phyloP scores from a whole-genome alignment of 2,329 filamentous ascomycete genomes.

The Pseudogymnoascus sp. region DNA sequence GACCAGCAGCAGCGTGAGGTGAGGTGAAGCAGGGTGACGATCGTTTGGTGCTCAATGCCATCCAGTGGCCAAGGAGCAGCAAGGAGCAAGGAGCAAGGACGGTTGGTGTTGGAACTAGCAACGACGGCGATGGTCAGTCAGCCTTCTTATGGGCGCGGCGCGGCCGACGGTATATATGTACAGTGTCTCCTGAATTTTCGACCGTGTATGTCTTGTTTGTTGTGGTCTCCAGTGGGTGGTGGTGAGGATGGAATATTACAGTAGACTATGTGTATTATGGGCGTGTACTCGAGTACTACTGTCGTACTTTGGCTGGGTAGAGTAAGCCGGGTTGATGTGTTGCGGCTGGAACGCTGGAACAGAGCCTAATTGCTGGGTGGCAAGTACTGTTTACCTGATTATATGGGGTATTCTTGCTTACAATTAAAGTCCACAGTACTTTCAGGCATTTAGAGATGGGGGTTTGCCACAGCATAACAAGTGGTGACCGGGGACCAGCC shows the following conservation, averaged over 20 bases:
- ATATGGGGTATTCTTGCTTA: background rate
- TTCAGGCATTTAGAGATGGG: background rate
- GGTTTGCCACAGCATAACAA: slow-evolving; percentile 1
- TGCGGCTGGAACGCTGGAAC: background rate
- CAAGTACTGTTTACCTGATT: background rate
- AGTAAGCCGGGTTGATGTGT: background rate
- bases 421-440: background rate
- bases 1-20: background rate
- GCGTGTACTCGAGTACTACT: background rate
- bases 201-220: background rate
- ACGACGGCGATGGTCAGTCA: background rate
- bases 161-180: background rate
- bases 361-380: background rate
- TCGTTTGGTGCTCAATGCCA: background rate
- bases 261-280: no score
- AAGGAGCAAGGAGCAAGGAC: no score
- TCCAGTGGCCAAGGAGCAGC: background rate
- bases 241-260: background rate
- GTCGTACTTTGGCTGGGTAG: background rate
- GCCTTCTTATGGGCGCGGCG: background rate
- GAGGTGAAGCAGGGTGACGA: background rate
- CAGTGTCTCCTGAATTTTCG: background rate
- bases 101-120: background rate
- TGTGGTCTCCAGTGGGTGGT: background rate
- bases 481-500: background rate